Conservation (phyloP, 2,329 filamentous ascomycete species). For the Lachnellula subtilissima region DNA sequence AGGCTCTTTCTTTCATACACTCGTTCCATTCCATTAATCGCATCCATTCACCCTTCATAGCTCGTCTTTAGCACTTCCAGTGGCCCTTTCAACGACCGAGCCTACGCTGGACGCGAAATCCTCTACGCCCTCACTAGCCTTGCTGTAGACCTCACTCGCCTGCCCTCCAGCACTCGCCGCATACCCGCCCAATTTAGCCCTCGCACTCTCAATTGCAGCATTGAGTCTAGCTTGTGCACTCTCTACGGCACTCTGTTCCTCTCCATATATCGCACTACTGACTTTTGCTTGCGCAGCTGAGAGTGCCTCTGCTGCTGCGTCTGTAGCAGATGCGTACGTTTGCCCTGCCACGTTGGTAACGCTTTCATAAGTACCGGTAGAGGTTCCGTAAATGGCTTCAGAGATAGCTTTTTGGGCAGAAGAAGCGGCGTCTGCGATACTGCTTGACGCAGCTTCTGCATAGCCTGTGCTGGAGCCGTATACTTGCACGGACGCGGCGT, state of each 20-base stretch:
- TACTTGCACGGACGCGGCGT: conserved; percentile 51
- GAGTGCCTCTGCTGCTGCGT: conserved; percentile 16
- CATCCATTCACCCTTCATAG: conserved; percentile 34
- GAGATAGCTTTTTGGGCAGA: conserved; percentile 52
- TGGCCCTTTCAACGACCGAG: conserved; percentile 36
- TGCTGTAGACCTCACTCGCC: conserved; percentile 33
- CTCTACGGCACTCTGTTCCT: conserved; percentile 27
- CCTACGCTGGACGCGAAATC: conserved; percentile 43
- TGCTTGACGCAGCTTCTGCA: conserved; percentile 47
- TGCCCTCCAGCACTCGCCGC: conserved; percentile 27
- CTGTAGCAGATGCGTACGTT: conserved; percentile 18
- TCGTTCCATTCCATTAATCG: neutral
- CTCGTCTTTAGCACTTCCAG: conserved; percentile 46
- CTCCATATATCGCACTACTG: conserved; percentile 22
- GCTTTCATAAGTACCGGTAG: conserved; percentile 42
- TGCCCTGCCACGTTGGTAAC: conserved; percentile 29
- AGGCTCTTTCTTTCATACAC: neutral
- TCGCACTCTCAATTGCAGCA: conserved; percentile 27
- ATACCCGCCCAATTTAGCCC: conserved; percentile 25
- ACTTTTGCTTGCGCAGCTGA: conserved; percentile 17
- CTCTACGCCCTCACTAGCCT: conserved; percentile 38
- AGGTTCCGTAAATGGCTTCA: conserved; percentile 52
- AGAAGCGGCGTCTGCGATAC: conserved; percentile 48
- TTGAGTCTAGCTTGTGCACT: conserved; percentile 27
- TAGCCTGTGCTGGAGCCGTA: conserved; percentile 52